Conservation (phyloP, 169 alveolate species). For the Perkinsus chesapeaki region DNA sequence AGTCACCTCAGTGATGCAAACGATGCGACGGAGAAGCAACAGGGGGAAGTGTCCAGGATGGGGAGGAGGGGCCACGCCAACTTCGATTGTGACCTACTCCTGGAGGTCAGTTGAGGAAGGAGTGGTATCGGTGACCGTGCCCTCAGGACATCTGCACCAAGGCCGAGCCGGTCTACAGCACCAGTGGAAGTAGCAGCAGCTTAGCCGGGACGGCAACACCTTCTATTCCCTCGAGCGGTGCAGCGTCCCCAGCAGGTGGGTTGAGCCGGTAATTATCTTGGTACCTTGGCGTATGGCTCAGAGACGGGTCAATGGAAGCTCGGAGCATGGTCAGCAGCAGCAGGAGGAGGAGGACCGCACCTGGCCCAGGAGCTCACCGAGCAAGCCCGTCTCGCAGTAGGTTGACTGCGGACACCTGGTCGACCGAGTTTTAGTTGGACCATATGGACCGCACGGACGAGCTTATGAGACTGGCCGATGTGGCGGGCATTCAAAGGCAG, state of each 20-base stretch:
- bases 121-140: background rate
- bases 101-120: background rate
- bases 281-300: too few species aligned
- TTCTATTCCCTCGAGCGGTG: background rate
- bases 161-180: background rate
- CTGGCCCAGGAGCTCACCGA: background rate
- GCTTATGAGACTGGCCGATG: background rate
- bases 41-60: too few species aligned
- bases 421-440: background rate
- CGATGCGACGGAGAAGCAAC: background rate
- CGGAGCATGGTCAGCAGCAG: too few species aligned
- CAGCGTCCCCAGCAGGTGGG: background rate
- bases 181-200: background rate
- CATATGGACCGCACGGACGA: conserved; percentile 1
- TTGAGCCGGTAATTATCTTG: too few species aligned
- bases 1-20: background rate
- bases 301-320: too few species aligned
- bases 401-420: background rate
- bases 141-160: background rate
- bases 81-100: background rate
- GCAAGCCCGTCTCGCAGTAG: background rate
- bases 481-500: background rate
- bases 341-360: background rate
- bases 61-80: too few species aligned
- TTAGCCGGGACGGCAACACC: background rate